These are phyloP conservation scores for Capronia coronata DNA, from an alignment of 2,329 filamentous ascomycete species.

Conservation along the genomic window DNA sequence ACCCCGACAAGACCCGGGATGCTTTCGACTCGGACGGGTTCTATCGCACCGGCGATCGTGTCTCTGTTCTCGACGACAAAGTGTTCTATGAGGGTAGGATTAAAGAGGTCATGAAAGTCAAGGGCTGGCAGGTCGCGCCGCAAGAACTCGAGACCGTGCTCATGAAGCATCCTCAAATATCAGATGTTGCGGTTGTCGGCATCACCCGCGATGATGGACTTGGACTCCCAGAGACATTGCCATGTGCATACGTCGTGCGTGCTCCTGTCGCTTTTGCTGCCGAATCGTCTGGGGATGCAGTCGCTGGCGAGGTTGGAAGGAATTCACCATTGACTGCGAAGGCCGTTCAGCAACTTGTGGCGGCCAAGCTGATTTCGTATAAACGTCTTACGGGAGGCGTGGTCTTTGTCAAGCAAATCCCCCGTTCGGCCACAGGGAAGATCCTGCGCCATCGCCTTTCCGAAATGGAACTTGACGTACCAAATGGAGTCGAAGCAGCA, in stretches of 20 bases:
- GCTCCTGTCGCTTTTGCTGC: background rate
- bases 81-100: conserved; percentile 39
- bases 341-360: conserved; percentile 33
- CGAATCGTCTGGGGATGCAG: background rate
- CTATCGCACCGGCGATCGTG: conserved; percentile 43
- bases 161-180: conserved; percentile 39
- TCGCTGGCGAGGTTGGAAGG: conserved; percentile 22
- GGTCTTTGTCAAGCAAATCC: conserved; percentile 45
- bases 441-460: conserved; percentile 35
- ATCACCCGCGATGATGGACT: conserved; percentile 34
- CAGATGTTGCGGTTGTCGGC: conserved; percentile 44
- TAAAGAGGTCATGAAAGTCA: conserved; percentile 44
- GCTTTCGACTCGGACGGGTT: conserved; percentile 35
- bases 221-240: conserved; percentile 33
- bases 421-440: conserved; percentile 47
- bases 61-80: conserved; percentile 33
- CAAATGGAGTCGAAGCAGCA: background rate
- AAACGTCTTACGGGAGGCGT: conserved; percentile 45
- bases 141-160: conserved; percentile 45
- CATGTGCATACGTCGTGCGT: conserved; percentile 44
- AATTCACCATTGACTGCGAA: conserved; percentile 31
- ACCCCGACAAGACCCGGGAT: conserved; percentile 30
- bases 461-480: conserved; percentile 6
- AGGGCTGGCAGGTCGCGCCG: conserved; percentile 44
- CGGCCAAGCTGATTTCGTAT: conserved; percentile 40